These are phyloP conservation scores for Thalassiosira exigua DNA, from an alignment of 352 stramenopile species.

Conservation along the genomic window DNA sequence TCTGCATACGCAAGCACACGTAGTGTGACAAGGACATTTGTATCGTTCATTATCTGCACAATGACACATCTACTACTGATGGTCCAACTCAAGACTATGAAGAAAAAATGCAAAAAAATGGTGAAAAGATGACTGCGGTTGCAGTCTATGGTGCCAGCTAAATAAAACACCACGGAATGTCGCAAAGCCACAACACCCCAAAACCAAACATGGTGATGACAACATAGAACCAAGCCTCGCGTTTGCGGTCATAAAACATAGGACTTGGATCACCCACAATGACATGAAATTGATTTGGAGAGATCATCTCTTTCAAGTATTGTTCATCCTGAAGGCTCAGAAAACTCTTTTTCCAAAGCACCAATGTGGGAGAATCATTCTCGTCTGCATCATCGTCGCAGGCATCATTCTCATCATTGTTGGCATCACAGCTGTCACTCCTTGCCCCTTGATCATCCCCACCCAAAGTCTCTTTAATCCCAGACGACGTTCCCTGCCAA, in stretches of 20 bases:
- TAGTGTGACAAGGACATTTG: too few relatives aligned
- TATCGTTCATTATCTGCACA: too few relatives aligned
- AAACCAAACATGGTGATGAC: slow-evolving; percentile 13
- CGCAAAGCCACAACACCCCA: slow-evolving; percentile 19
- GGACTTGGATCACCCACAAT: slow-evolving; percentile 9
- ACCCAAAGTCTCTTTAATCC: background rate
- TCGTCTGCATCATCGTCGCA: background rate
- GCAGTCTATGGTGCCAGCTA: too few relatives aligned
- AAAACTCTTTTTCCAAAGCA: background rate
- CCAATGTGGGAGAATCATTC: background rate
- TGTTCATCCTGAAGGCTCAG: slow-evolving; percentile 12
- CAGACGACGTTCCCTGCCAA: background rate
- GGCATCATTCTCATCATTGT: background rate
- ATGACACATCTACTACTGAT: too few relatives aligned
- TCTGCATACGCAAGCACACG: too few relatives aligned
- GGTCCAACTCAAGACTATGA: too few relatives aligned
- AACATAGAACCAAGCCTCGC: slow-evolving; percentile 17
- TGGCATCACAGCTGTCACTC: background rate
- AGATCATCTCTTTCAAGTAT: background rate
- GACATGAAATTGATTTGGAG: slow-evolving; percentile 2
- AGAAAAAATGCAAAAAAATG: too few relatives aligned
- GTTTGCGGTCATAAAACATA: slow-evolving; percentile 2
- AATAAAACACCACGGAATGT: slow-evolving; percentile 33
- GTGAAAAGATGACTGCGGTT: too few relatives aligned
- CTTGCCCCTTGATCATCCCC: background rate